These are phyloP conservation scores for Lepidium sativum DNA, from an alignment of 345 rosid species.

Conservation along the genomic window DNA sequence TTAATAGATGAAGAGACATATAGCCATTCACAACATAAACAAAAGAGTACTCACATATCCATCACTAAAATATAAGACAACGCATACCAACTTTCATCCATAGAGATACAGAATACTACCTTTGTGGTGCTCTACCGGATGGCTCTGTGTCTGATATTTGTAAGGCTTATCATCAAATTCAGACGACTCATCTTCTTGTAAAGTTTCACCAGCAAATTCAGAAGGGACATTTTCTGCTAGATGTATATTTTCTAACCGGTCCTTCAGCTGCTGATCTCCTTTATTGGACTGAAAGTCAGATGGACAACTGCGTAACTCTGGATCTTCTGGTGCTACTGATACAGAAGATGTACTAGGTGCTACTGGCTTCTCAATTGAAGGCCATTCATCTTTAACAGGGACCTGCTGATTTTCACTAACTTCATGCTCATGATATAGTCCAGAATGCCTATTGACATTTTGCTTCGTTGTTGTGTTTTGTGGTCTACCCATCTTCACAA, in stretches of 20 bases:
- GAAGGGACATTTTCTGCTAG: slow-evolving; percentile 41
- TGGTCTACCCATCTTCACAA: slow-evolving; percentile 96
- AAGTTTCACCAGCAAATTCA: slow-evolving; percentile 48
- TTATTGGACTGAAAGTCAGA: slow-evolving; percentile 49
- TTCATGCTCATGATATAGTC: slow-evolving; percentile 32
- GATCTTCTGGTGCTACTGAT: slow-evolving; percentile 41
- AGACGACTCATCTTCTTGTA: slow-evolving; percentile 51
- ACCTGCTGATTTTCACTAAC: slow-evolving; percentile 33
- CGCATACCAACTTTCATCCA: not conserved
- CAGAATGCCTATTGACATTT: slow-evolving; percentile 24
- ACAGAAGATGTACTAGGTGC: slow-evolving; percentile 36
- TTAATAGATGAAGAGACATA: not conserved
- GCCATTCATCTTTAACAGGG: slow-evolving; percentile 55
- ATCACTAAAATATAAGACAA: not conserved
- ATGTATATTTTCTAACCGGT: slow-evolving; percentile 48
- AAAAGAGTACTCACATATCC: not conserved
- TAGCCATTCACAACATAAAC: not conserved
- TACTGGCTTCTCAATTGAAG: slow-evolving; percentile 51
- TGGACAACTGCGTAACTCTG: slow-evolving; percentile 40
- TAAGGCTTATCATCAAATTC: slow-evolving; percentile 49
- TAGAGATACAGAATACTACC: slow-evolving; percentile 29
- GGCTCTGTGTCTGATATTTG: slow-evolving; percentile 48
- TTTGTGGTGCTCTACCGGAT: slow-evolving; percentile 49
- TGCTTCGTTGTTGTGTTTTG: slow-evolving; percentile 37
- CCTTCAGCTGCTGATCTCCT: slow-evolving; percentile 40